Evolutionary conservation across 495 filamentous ascomycete genomes (phyloP).

Genomic region (Lepidopterella palustris): DNA sequence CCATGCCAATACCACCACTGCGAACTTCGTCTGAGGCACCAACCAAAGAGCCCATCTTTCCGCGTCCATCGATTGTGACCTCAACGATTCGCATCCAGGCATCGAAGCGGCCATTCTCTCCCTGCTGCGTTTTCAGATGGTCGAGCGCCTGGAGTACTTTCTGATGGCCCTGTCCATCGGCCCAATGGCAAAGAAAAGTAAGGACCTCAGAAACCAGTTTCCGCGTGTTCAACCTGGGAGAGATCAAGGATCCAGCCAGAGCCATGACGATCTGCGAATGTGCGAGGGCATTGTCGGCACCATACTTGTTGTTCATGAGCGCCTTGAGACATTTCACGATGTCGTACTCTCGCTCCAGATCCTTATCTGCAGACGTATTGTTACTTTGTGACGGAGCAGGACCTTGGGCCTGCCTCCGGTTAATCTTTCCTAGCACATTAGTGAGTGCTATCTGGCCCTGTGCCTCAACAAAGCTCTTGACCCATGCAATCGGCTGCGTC

Average conservation of each 20-base stretch:
- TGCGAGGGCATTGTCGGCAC: constrained; percentile 89
- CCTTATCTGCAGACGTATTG: constrained; percentile 59
- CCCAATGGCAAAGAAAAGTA: constrained; percentile 97
- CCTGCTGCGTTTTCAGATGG: constrained; percentile 78
- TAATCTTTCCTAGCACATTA: constrained; percentile 88
- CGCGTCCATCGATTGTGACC: constrained; percentile 91
- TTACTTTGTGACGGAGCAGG: constrained; percentile 49
- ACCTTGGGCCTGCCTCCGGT: constrained; percentile 72
- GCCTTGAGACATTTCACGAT: constrained; percentile 97
- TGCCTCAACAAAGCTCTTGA: constrained; percentile 91
- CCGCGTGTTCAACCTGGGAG: constrained; percentile 81
- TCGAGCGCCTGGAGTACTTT: constrained; percentile 94
- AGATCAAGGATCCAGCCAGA: constrained; percentile 78
- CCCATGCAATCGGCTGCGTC: constrained; percentile 97
- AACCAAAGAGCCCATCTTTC: constrained; percentile 97
- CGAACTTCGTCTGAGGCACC: constrained; percentile 95
- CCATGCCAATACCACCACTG: constrained; percentile 96
- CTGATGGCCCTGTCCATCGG: constrained; percentile 82
- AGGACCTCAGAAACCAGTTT: constrained; percentile 95
- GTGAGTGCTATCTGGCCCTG: constrained; percentile 96
- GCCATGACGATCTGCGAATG: constrained; percentile 88
- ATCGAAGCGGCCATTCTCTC: constrained; percentile 94
- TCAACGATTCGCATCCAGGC: constrained; percentile 99
- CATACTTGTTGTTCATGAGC: constrained; percentile 98
- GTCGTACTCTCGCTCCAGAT: constrained; percentile 92